Percentiles rank a stretch among this genome's conserved stretches.
phyloP scores from a whole-genome alignment of 257 asterid genomes.

The Solanum paucissectum region DNA sequence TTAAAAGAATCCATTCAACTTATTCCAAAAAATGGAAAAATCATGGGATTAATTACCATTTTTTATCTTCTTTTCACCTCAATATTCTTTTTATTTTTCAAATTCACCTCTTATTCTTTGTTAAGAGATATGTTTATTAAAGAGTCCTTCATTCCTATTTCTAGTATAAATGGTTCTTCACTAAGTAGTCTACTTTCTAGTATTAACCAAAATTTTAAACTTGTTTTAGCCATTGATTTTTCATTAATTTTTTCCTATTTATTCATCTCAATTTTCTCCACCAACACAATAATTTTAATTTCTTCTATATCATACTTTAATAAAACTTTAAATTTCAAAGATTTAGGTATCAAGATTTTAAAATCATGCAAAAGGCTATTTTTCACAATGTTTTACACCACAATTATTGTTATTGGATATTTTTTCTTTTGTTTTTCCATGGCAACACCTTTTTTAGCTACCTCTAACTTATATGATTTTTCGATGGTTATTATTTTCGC shows the following conservation, averaged over 20 bases:
- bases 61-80: conserved; percentile 7
- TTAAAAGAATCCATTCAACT: conserved; percentile 20
- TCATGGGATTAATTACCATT: conserved; percentile 10
- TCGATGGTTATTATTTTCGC: not conserved
- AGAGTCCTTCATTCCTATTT: conserved; percentile 8
- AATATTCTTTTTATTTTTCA: not conserved
- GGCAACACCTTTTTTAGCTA: not conserved
- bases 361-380: conserved; percentile 23
- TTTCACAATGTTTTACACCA: conserved; percentile 6
- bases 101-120: conserved; percentile 5
- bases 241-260: conserved; percentile 8
- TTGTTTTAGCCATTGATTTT: conserved; percentile 7
- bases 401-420: conserved; percentile 17
- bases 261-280: conserved; percentile 18
- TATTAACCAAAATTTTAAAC: conserved; percentile 2
- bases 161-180: conserved; percentile 1
- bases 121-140: not conserved
- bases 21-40: conserved; percentile 28
- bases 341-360: conserved; percentile 5
- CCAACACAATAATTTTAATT: conserved; percentile 17
- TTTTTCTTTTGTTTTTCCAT: not conserved
- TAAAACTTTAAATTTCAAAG: conserved; percentile 10
- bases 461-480: conserved; percentile 2
- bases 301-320: conserved; percentile 18
- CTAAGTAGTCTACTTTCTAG: not conserved